Conservation (phyloP, 306 rosid genomes). For the Dalbergia cultrata region DNA sequence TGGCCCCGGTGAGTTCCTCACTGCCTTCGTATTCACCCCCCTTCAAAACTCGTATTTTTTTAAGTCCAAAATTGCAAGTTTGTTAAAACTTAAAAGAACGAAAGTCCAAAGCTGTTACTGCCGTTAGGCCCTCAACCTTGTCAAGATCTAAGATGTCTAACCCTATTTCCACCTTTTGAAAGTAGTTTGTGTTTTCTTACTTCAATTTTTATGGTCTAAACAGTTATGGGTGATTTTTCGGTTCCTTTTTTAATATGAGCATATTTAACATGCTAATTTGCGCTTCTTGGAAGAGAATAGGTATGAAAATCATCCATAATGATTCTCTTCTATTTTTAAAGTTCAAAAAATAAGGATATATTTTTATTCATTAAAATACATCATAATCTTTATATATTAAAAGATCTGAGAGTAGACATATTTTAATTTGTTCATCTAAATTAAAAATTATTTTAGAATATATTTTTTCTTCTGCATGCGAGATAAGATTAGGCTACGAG, state of each 20-base stretch:
- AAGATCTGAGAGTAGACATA: neutral
- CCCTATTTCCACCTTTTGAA: conserved; percentile 36
- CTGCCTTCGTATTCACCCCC: neutral
- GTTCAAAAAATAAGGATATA: neutral
- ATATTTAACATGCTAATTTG: conserved; percentile 34
- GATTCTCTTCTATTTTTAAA: neutral
- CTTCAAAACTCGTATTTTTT: neutral
- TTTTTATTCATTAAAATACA: neutral
- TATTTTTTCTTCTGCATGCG: neutral
- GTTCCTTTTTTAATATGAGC: conserved; percentile 37
- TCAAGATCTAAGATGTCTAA: conserved; percentile 32
- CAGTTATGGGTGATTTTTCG: conserved; percentile 25
- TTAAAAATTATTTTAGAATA: neutral
- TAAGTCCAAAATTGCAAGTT: neutral
- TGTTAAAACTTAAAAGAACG: neutral
- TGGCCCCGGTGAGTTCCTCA: conserved; percentile 61
- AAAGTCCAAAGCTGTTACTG: neutral
- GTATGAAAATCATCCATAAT: neutral
- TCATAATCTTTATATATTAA: neutral
- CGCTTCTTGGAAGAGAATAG: conserved; percentile 18
- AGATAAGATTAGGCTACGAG: neutral
- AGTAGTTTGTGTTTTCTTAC: conserved; percentile 33
- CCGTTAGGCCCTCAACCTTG: neutral
- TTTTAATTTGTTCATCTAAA: neutral
- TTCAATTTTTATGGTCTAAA: conserved; percentile 26